phyloP scores from a whole-genome alignment of 2,329 filamentous ascomycete species.

The Diaporthe citri region DNA sequence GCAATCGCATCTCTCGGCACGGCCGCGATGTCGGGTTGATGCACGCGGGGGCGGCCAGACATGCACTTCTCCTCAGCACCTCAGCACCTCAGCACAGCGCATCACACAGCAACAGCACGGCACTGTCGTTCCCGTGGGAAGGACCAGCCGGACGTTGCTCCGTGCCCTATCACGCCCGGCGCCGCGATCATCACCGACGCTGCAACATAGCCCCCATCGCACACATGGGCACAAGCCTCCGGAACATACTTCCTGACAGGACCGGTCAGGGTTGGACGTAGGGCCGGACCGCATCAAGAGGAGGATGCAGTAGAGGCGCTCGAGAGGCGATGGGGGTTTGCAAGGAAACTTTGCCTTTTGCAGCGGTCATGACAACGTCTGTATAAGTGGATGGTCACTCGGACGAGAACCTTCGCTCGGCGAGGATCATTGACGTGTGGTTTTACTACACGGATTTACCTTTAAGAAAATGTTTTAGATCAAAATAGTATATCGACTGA shows the following conservation, averaged over 20 bases:
- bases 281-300: not conserved
- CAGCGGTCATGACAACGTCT: not conserved
- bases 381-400: not conserved
- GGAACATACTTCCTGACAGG: not conserved
- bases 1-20: constrained; percentile 23
- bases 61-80: not conserved
- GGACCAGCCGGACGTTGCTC: no score
- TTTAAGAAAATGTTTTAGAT: not conserved
- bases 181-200: not conserved
- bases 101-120: not conserved
- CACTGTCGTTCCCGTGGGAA: no score
- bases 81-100: not conserved
- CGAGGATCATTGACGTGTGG: not conserved
- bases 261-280: not conserved
- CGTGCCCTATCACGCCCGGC: not conserved
- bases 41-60: not conserved
- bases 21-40: constrained; percentile 8
- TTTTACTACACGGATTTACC: not conserved
- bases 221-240: not conserved
- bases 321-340: not conserved
- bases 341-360: not conserved
- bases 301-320: not conserved
- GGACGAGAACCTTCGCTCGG: not conserved
- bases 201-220: constrained; percentile 9
- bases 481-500: not conserved